These are phyloP conservation scores for Dipteronia dyeriana DNA, from an alignment of 345 rosid genomes.

Conservation along the genomic window DNA sequence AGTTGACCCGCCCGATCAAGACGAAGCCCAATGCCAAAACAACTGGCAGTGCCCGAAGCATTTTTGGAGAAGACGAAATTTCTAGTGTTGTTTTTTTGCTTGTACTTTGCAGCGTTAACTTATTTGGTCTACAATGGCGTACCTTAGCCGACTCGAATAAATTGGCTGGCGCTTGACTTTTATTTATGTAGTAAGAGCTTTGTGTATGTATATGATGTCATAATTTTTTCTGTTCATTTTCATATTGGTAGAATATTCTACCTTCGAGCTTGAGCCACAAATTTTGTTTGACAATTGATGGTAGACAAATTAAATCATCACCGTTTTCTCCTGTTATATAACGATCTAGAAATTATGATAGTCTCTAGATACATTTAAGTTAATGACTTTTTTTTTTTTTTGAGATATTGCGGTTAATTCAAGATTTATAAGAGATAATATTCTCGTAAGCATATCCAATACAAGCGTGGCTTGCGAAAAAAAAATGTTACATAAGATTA, in stretches of 20 bases:
- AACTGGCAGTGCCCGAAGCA: slow-evolving; percentile 32
- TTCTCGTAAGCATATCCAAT: too few species aligned
- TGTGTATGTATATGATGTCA: neutral
- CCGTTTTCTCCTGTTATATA: neutral
- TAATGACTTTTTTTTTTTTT: too few species aligned
- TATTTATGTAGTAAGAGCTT: neutral
- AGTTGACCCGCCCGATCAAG: slow-evolving; percentile 30
- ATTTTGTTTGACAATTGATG: neutral
- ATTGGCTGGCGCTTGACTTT: slow-evolving; percentile 12
- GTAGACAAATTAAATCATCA: neutral
- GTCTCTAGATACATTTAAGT: too few species aligned
- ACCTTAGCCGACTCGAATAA: neutral
- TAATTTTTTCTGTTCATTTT: neutral
- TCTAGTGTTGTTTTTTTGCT: neutral
- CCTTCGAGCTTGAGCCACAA: neutral
- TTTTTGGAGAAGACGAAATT: slow-evolving; percentile 14
- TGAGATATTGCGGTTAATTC: too few species aligned
- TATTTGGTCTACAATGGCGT: neutral
- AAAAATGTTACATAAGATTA: too few species aligned
- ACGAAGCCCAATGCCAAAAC: slow-evolving; percentile 27
- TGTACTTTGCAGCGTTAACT: neutral
- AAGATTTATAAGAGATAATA: too few species aligned
- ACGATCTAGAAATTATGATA: neutral
- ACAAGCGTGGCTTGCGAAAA: too few species aligned
- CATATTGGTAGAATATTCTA: neutral